Percentiles rank a stretch among this genome's conserved stretches.
Conservation (phyloP, 2,329 filamentous ascomycete species). For the Didymella glomerata region DNA sequence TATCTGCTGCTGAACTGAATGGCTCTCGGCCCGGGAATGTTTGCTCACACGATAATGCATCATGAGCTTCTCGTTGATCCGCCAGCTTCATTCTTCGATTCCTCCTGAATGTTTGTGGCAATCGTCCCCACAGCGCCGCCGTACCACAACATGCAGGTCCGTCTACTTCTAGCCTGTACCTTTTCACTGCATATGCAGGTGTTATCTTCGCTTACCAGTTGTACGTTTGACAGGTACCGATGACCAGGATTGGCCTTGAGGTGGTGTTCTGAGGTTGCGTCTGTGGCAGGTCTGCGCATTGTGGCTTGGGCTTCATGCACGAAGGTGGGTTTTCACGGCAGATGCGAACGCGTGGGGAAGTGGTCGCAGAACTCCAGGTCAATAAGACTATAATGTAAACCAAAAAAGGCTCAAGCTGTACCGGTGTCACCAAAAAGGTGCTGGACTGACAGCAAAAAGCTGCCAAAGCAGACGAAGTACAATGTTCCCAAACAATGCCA, state of each 20-base stretch:
- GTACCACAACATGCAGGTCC: slow-evolving; percentile 5
- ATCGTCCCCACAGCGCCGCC: neutral
- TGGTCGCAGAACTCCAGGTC: slow-evolving; percentile 10
- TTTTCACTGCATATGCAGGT: slow-evolving; percentile 6
- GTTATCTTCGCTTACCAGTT: slow-evolving; percentile 2
- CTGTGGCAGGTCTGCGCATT: neutral
- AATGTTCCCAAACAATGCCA: slow-evolving; percentile 7
- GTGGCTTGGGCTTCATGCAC: slow-evolving; percentile 4
- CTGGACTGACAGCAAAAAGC: neutral
- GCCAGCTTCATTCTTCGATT: neutral
- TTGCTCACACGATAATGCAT: neutral
- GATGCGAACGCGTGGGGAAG: neutral
- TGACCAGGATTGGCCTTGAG: slow-evolving; percentile 9
- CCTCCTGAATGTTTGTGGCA: neutral
- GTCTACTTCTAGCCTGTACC: neutral
- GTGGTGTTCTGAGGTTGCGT: slow-evolving; percentile 11
- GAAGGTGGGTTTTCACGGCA: neutral
- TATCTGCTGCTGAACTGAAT: too few relatives aligned
- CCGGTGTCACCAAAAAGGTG: neutral
- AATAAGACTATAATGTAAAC: slow-evolving; percentile 12
- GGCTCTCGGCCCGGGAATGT: neutral
- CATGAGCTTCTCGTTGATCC: neutral
- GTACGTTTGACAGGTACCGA: slow-evolving; percentile 11
- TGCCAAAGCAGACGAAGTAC: neutral
- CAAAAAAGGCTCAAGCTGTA: slow-evolving; percentile 4